Evolutionary conservation across 106 monocot genomes (phyloP).

Genomic region (Allium fistulosum): DNA sequence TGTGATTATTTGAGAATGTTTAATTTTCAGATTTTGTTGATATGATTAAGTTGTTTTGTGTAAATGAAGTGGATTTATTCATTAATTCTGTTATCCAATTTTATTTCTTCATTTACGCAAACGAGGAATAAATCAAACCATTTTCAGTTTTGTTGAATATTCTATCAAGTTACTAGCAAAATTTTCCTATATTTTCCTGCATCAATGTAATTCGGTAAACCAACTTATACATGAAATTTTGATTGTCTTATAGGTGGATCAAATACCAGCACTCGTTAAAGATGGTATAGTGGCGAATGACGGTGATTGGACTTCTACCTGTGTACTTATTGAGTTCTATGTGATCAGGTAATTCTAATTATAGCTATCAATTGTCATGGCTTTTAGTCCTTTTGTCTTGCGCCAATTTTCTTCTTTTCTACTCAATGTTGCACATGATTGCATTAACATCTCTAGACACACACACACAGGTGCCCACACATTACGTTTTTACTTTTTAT

Average conservation of each 20-base stretch:
- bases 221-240: background rate
- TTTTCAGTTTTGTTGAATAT: no score
- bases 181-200: background rate
- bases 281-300: background rate
- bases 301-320: background rate
- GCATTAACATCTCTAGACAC: no score
- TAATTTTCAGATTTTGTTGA: no score
- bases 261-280: background rate
- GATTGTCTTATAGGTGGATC: background rate
- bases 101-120: no score
- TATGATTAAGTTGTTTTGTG: no score
- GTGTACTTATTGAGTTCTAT: background rate
- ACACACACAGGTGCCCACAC: no score
- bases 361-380: background rate
- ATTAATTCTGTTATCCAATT: no score
- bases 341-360: conserved; percentile 6
- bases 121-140: no score
- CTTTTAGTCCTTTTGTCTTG: background rate
- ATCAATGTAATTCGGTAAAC: background rate
- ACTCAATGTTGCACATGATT: background rate
- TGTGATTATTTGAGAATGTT: background rate
- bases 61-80: no score
- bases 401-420: background rate
- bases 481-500: no score
- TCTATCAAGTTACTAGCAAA: background rate